Evolutionary conservation across 495 filamentous ascomycete species (phyloP), one percentile per base, ranked within the genome.

Genomic region (Penicillium bovifimosum): DNA sequence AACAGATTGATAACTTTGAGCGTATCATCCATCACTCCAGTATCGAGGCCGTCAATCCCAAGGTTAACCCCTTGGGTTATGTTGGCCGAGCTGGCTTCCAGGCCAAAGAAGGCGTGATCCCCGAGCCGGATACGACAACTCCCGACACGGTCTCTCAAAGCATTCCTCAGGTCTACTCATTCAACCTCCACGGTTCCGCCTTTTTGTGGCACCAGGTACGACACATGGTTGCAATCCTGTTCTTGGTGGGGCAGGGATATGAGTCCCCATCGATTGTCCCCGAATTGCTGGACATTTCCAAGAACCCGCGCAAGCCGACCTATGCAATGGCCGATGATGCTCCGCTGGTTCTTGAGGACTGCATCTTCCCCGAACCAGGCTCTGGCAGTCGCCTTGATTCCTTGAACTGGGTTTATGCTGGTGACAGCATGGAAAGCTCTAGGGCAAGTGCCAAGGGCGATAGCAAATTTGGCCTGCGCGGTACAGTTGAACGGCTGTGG

Each of bases 171-270:
- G 76, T 96, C 3, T 97, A 95, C 71, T 83, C 86, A 46, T 91
- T 97, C 64, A 82, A 82, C 18, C 77, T 98, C 31, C 80, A 90
- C 41, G 93, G 93, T 13, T 87, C 87, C n/a, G 95, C 90, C 7
- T 98, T 98, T 67, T 73, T 98, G 40, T 98, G 92, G 92, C 95
- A 98, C 66, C 93, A 98, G 69, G 95, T 98, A 54, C 83, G 93
- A 13, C 86, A 89, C 72, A 92, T 98, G 83, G 82, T 91, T 11
- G 78, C 84, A 16, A 77, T 97, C 13, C 72, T 98, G 27, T 97
- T 98, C 70, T 68, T 90, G 8, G 79, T 98, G n/a, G 93, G 88
- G 9, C 95, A 97, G 70, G 86, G 90, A 0, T 77, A 96, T 6
- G 93, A 98, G 61, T 62, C 74, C 17, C 86, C 91, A 5, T 78